Conservation (phyloP, 176 grass and related monocot species). For the Oryza longistaminata region DNA sequence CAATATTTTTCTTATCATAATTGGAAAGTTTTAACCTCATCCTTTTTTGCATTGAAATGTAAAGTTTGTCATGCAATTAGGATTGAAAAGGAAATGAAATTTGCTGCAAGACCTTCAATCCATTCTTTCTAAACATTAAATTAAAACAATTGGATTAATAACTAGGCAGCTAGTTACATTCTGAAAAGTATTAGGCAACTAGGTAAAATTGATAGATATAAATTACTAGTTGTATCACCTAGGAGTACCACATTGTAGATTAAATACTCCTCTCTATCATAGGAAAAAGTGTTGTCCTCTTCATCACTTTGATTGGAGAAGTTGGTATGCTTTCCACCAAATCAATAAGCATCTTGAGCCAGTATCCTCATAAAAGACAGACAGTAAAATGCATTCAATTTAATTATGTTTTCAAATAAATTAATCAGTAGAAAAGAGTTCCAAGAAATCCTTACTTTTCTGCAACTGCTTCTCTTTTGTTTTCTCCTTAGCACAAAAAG, state of each 20-base stretch:
- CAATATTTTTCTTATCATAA: neutral
- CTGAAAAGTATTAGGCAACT: neutral
- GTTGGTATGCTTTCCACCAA: neutral
- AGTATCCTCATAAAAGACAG: neutral
- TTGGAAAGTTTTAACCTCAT: neutral
- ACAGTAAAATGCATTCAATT: conserved; percentile 23
- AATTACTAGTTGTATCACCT: neutral
- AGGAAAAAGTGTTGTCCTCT: neutral
- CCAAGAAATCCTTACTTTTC: neutral
- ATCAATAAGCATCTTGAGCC: neutral
- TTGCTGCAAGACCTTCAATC: neutral
- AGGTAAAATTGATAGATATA: neutral
- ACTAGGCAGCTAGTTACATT: neutral
- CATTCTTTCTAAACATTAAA: neutral
- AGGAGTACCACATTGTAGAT: neutral
- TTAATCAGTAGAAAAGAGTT: neutral
- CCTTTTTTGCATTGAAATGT: neutral
- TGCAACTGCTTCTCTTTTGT: neutral
- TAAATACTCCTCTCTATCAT: neutral
- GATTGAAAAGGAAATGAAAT: conserved; percentile 5
- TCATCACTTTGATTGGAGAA: conserved; percentile 17
- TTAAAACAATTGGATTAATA: neutral
- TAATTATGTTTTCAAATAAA: neutral
- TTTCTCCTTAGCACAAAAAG: neutral
- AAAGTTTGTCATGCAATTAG: conserved; percentile 11